phyloP scores from a whole-genome alignment of 179 eudicot species.

The Beta macrorhiza region DNA sequence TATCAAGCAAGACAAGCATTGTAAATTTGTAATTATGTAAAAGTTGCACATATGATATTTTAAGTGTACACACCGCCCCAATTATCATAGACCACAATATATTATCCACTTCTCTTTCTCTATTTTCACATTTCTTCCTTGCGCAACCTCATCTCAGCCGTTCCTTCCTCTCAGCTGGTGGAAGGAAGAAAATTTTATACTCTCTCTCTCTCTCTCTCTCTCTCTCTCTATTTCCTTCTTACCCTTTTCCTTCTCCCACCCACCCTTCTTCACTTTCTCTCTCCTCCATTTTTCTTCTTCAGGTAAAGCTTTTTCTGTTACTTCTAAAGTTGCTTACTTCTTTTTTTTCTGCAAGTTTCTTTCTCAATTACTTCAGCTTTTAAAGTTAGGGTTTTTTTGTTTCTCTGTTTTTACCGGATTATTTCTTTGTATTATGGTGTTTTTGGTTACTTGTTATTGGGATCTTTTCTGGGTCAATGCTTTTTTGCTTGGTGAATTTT shows the following conservation, averaged over 20 bases:
- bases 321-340: slow-evolving; percentile 17
- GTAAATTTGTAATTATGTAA: not conserved
- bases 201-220: too few relatives aligned
- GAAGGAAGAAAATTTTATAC: slow-evolving; percentile 4
- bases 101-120: slow-evolving; percentile 18
- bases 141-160: slow-evolving; percentile 23
- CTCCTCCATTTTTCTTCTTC: slow-evolving; percentile 21
- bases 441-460: slow-evolving; percentile 8
- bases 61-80: slow-evolving; percentile 23
- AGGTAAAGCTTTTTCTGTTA: slow-evolving; percentile 19
- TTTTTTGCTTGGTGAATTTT: not conserved
- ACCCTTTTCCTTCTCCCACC: not conserved
- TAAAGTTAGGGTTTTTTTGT: slow-evolving; percentile 14
- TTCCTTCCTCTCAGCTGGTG: slow-evolving; percentile 28
- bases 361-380: not conserved
- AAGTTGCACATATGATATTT: slow-evolving; percentile 1
- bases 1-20: not conserved
- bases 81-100: slow-evolving; percentile 30
- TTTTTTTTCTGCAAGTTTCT: not conserved
- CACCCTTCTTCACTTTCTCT: not conserved
- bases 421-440: not conserved
- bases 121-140: not conserved
- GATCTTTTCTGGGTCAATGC: slow-evolving; percentile 7
- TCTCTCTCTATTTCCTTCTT: not conserved
- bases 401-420: not conserved